Percentiles rank a stretch among this genome's conserved stretches.
phyloP scores from a whole-genome alignment of 1,139 yeast species.

The Geotrichum citri-aurantii region DNA sequence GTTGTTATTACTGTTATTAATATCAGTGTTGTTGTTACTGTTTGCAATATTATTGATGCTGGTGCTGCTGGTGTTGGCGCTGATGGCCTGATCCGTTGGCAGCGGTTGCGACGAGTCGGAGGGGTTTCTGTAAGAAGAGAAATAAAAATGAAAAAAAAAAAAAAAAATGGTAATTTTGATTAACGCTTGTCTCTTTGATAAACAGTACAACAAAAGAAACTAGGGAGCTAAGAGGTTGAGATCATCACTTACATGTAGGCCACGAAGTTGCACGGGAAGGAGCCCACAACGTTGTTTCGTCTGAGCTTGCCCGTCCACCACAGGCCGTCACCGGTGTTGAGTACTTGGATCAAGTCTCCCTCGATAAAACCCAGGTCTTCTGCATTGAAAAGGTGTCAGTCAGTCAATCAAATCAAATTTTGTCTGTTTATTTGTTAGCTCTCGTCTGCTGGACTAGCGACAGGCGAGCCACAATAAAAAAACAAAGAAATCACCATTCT shows the following conservation, averaged over 20 bases:
- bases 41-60: not conserved
- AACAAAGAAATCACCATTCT: slow-evolving; percentile 10
- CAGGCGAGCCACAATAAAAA: not conserved
- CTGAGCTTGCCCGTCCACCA: slow-evolving; percentile 87
- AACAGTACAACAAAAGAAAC: too few species aligned
- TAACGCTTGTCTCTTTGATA: too few species aligned
- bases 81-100: not conserved
- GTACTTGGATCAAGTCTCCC: slow-evolving; percentile 83
- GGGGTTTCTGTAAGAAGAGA: not conserved
- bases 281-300: slow-evolving; percentile 76
- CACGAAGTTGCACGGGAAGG: slow-evolving; percentile 83
- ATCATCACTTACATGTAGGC: slow-evolving; percentile 36
- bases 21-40: too few species aligned
- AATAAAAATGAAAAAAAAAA: not conserved
- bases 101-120: not conserved
- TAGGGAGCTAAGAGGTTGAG: too few species aligned
- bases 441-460: not conserved
- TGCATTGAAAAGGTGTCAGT: slow-evolving; percentile 12
- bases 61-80: not conserved
- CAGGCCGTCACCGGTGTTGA: slow-evolving; percentile 73
- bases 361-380: slow-evolving; percentile 90
- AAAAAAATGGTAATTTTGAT: not conserved
- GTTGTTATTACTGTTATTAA: not conserved
- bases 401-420: not conserved
- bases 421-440: not conserved